These are phyloP conservation scores for Umbelopsis isabellina DNA, from an alignment of 192 early-diverging fungal genomes.

Conservation along the genomic window DNA sequence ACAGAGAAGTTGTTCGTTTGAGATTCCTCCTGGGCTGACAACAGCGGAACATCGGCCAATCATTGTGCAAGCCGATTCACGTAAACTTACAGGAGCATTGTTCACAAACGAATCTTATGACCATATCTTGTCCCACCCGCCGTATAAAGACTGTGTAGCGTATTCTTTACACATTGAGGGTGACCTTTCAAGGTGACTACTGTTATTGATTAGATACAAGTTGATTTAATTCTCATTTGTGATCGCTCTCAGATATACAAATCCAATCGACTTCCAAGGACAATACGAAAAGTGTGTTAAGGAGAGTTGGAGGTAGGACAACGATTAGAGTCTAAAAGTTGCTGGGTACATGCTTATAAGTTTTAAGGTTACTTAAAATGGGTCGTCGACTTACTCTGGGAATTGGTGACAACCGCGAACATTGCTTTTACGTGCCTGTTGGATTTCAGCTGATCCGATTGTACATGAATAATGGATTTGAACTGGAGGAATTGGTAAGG, in stretches of 20 bases:
- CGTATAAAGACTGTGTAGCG: slow-evolving; percentile 92
- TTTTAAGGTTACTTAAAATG: slow-evolving; percentile 71
- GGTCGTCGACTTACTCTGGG: slow-evolving; percentile 78
- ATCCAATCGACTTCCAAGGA: slow-evolving; percentile 69
- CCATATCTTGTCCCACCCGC: slow-evolving; percentile 90
- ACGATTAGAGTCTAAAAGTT: not conserved
- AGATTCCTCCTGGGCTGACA: slow-evolving; percentile 66
- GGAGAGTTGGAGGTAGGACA: slow-evolving; percentile 66
- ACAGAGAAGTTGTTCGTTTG: slow-evolving; percentile 85
- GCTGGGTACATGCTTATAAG: not conserved
- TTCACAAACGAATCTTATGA: slow-evolving; percentile 80
- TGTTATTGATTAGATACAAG: not conserved
- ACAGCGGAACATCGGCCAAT: slow-evolving; percentile 81
- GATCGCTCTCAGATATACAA: slow-evolving; percentile 61
- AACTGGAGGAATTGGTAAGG: slow-evolving; percentile 78
- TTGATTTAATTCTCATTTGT: not conserved
- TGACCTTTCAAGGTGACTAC: slow-evolving; percentile 65
- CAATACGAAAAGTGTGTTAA: slow-evolving; percentile 76
- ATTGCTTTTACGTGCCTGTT: slow-evolving; percentile 89
- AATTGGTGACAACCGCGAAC: slow-evolving; percentile 91
- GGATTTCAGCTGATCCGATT: slow-evolving; percentile 80
- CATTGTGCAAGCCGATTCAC: slow-evolving; percentile 82
- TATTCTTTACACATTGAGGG: slow-evolving; percentile 88
- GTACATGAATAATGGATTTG: slow-evolving; percentile 85
- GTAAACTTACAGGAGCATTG: slow-evolving; percentile 63